phyloP scores from a whole-genome alignment of 257 asterid species.

The Knoxia roxburghii region DNA sequence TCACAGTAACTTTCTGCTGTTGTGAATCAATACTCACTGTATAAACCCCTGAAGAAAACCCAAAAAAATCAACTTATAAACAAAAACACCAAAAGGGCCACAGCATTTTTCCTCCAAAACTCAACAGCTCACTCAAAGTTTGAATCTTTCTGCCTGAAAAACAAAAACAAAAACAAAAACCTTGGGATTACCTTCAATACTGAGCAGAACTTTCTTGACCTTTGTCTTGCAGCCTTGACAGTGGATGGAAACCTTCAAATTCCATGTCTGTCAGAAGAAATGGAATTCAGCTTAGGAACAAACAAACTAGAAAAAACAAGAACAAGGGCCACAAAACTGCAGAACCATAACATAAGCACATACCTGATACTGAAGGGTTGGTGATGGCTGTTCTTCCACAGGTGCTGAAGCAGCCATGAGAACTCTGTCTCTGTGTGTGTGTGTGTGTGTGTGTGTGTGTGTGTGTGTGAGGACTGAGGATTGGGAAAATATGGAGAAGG shows the following conservation, averaged over 20 bases:
- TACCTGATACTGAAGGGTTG: conserved; percentile 62
- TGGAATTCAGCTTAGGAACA: neutral
- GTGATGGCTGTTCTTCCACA: conserved; percentile 42
- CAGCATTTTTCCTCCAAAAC: neutral
- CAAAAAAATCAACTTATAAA: neutral
- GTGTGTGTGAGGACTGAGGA: conserved; percentile 8
- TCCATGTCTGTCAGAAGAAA: conserved; percentile 50
- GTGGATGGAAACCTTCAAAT: conserved; percentile 78
- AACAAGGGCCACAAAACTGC: too few species aligned
- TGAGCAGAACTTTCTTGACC: conserved; percentile 69
- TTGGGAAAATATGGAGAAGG: conserved; percentile 3
- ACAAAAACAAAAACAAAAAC: neutral
- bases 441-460: conserved; percentile 6
- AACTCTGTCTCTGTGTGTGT: neutral
- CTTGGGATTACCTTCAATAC: conserved; percentile 54
- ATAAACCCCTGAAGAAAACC: conserved; percentile 53
- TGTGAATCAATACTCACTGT: conserved; percentile 48
- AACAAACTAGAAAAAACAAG: neutral
- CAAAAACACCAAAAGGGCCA: neutral
- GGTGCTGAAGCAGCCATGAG: conserved; percentile 50
- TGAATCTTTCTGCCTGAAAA: neutral
- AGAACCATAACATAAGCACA: neutral
- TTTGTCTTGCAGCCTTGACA: conserved; percentile 82
- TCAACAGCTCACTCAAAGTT: neutral
- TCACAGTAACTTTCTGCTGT: conserved; percentile 71